Conservation (phyloP, 129 eudicot genomes). For the Flaveria brownii region DNA sequence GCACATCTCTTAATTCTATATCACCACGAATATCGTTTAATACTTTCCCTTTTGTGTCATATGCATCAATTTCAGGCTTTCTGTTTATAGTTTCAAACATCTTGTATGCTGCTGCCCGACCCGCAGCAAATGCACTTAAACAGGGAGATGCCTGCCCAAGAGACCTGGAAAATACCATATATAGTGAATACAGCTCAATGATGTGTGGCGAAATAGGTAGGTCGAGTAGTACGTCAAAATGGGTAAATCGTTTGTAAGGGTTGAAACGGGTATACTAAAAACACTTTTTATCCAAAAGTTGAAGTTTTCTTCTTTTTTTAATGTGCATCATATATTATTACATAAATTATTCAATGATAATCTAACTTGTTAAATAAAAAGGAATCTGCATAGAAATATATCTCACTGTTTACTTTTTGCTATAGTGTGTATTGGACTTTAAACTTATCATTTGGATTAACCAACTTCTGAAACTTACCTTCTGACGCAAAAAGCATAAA, state of each 20-base stretch:
- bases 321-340: neutral
- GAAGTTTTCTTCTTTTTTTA: neutral
- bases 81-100: slow-evolving; percentile 83
- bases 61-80: slow-evolving; percentile 73
- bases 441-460: neutral
- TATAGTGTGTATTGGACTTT: neutral
- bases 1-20: slow-evolving; percentile 55
- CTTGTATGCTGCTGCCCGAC: slow-evolving; percentile 81
- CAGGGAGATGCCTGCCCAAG: slow-evolving; percentile 82
- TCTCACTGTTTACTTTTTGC: neutral
- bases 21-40: slow-evolving; percentile 63
- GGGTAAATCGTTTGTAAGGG: neutral
- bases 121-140: slow-evolving; percentile 85
- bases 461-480: neutral
- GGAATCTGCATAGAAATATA: neutral
- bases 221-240: neutral
- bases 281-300: neutral
- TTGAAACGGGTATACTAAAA: neutral
- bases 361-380: neutral
- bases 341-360: neutral
- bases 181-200: neutral
- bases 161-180: slow-evolving; percentile 48
- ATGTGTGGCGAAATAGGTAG: neutral
- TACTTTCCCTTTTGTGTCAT: slow-evolving; percentile 55
- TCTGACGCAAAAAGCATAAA: neutral